Conservation (phyloP, 2,329 filamentous ascomycete genomes). For the Metarhizium anisopliae region DNA sequence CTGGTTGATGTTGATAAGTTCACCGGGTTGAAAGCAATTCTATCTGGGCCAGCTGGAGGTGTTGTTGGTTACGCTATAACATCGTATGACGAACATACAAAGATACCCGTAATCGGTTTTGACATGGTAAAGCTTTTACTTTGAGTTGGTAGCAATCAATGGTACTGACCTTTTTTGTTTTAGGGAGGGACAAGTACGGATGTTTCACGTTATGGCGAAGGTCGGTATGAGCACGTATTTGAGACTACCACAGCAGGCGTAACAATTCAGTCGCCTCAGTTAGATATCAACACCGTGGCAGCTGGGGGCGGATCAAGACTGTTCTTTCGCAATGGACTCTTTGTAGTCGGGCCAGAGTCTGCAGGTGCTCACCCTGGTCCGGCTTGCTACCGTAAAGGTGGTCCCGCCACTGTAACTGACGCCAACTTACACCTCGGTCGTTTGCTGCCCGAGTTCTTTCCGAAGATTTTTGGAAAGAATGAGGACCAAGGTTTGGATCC, state of each 20-base stretch:
- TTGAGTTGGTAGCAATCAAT: background rate
- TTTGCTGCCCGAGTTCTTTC: conserved; percentile 53
- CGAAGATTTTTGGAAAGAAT: conserved; percentile 41
- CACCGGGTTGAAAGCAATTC: conserved; percentile 58
- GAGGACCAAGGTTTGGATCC: conserved; percentile 25
- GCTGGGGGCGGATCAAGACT: conserved; percentile 65
- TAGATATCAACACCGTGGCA: conserved; percentile 76
- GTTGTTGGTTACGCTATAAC: conserved; percentile 70
- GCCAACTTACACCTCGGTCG: conserved; percentile 62
- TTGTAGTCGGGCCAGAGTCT: conserved; percentile 64
- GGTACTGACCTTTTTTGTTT: background rate
- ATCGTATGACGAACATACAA: conserved; percentile 58
- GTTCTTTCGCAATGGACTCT: conserved; percentile 63
- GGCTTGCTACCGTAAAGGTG: conserved; percentile 64
- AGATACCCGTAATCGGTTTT: conserved; percentile 65
- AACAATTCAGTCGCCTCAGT: conserved; percentile 68
- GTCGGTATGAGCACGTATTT: conserved; percentile 40
- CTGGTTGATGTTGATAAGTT: conserved; percentile 51
- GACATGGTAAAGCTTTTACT: conserved; percentile 38
- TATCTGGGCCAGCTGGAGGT: conserved; percentile 69
- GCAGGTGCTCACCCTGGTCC: conserved; percentile 63
- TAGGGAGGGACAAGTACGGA: conserved; percentile 61
- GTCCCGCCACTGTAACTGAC: conserved; percentile 63
- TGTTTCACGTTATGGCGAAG: conserved; percentile 54
- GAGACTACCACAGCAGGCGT: conserved; percentile 73